Evolutionary conservation across 768 basidiomycete genomes (phyloP), one percentile per base, ranked within the genome.

Genomic region (Suillus occidentalis): DNA sequence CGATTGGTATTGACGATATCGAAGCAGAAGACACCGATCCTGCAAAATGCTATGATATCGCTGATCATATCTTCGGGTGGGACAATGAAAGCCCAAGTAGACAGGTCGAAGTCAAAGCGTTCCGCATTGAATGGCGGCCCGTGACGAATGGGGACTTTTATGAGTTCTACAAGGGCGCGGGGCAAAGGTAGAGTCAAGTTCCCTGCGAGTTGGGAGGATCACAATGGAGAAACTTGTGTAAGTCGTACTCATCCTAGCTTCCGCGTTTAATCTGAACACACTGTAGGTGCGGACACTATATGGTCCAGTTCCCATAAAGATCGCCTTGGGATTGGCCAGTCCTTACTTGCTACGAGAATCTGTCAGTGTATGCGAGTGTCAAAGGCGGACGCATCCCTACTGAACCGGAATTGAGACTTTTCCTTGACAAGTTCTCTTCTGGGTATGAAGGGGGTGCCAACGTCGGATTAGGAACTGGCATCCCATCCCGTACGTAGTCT

Each of bases 371-470:
- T 73, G 96, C 94, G 0, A 85, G 76, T 49, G 88, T 89, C 57
- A 91, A 95, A 70, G 96, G 96, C n/a, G 97, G 97, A 1, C 86
- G 97, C 56, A 80, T 99, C 22, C 97, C 97, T 0, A 95, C 92
- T 3, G 94, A 97, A 76, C 81, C 89, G 0, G 97, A 99, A 78
- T 84, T 97, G 45, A 83, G 89, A 6, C 73, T 90, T 18, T 95
- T 97, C 79, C 83, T 87, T 69, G 87, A 91, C 71, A 87, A 84
- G 71, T 91, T 91, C 63, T 84, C 89, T 52, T 83, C 82, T 42
- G 90, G 91, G 0, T 92, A 89, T 63, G 89, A 88, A 67, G 90
- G 89, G 22, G 90, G 89, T 42, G 85, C 88, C 2, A 98, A 98
- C 72, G 73, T 89, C 58, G 97, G 95, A 2, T 93, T 75, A 84